phyloP scores from a whole-genome alignment of 164 flowering plant genomes.

The Stephania cephalantha region DNA sequence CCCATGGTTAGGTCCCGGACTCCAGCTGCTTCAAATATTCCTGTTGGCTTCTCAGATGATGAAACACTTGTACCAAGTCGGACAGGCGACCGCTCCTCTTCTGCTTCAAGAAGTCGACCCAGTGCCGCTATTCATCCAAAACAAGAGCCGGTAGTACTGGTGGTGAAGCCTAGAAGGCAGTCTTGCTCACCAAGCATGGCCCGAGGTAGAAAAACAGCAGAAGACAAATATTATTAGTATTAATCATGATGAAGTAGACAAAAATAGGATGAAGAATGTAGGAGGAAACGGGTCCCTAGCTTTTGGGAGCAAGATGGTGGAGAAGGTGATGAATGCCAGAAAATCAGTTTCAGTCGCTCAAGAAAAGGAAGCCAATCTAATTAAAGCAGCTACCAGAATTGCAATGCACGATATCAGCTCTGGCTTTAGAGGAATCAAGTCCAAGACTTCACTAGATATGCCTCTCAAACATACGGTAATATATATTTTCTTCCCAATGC shows the following conservation, averaged over 20 bases:
- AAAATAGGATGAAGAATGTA: neutral
- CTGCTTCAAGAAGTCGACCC: constrained; percentile 11
- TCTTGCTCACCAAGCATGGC: constrained; percentile 39
- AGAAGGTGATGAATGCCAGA: constrained; percentile 64
- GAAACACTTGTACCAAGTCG: neutral
- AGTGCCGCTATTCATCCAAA: neutral
- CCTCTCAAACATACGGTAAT: constrained; percentile 36
- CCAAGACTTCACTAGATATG: constrained; percentile 28
- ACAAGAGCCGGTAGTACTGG: constrained; percentile 1
- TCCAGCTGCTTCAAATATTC: constrained; percentile 21
- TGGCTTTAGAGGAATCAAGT: constrained; percentile 27
- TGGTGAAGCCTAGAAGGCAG: constrained; percentile 23
- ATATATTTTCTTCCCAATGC: neutral
- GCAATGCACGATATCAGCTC: constrained; percentile 15
- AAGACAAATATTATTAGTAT: neutral
- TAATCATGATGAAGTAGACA: constrained; percentile 11
- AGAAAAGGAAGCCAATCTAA: constrained; percentile 23
- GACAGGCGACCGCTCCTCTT: constrained; percentile 15
- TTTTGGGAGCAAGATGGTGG: constrained; percentile 59
- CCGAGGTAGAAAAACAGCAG: constrained; percentile 33
- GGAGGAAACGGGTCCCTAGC: constrained; percentile 25
- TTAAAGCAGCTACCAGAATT: constrained; percentile 6
- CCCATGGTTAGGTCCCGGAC: constrained; percentile 32
- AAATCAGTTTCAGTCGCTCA: constrained; percentile 19
- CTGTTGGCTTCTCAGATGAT: constrained; percentile 30